A percentile compares a stretch with the other conserved stretches of the same genome.
Conservation (phyloP, 306 rosid species). For the Quercus gilva region DNA sequence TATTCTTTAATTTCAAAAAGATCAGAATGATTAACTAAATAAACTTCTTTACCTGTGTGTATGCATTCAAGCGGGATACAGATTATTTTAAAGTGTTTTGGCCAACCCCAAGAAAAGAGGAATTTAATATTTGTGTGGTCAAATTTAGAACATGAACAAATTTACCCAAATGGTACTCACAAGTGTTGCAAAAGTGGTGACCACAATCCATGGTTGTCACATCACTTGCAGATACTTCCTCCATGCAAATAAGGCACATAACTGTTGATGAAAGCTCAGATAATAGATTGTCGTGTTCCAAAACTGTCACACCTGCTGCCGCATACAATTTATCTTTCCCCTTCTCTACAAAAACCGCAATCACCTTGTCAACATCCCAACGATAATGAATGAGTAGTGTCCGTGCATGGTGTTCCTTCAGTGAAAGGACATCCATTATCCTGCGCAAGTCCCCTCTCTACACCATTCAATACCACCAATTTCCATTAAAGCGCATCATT, state of each 20-base stretch:
- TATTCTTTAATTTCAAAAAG: background rate
- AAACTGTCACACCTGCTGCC: conserved; percentile 35
- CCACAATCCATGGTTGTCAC: conserved; percentile 35
- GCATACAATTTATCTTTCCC: conserved; percentile 28
- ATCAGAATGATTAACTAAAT: background rate
- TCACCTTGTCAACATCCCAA: conserved; percentile 41
- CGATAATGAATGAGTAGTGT: conserved; percentile 43
- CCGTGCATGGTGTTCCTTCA: conserved; percentile 38
- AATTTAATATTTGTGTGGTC: background rate
- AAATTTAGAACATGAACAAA: background rate
- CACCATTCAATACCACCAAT: background rate
- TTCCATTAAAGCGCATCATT: background rate
- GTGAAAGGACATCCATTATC: conserved; percentile 38
- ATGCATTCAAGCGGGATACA: background rate
- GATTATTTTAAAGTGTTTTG: background rate
- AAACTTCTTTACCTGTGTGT: too few species aligned
- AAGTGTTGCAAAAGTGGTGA: conserved; percentile 34
- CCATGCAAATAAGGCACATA: conserved; percentile 34
- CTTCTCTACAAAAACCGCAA: conserved; percentile 28
- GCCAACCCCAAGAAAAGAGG: background rate
- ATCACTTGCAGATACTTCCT: conserved; percentile 10
- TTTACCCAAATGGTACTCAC: conserved; percentile 18
- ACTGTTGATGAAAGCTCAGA: background rate
- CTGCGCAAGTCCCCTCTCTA: conserved; percentile 32
- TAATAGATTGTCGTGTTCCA: background rate